phyloP scores from a whole-genome alignment of 345 rosid species.

The Arabidopsis arenosa region DNA sequence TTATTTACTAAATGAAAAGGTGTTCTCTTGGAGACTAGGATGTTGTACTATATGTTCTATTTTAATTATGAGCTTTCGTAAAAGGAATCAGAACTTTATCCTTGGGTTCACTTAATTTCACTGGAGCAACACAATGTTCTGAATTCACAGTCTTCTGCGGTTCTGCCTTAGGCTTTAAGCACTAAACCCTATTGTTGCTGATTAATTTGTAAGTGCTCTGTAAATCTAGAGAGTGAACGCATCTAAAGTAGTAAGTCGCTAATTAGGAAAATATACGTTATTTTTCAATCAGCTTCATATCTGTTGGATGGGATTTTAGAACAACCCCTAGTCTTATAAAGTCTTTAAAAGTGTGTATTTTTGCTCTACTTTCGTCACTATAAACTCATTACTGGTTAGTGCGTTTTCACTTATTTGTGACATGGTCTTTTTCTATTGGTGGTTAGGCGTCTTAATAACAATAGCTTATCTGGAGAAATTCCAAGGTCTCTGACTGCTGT shows the following conservation, averaged over 20 bases:
- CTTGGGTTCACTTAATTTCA: background rate
- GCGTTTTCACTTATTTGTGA: background rate
- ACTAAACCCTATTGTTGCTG: background rate
- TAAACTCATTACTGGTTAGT: conserved; percentile 10
- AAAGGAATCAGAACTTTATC: conserved; percentile 3
- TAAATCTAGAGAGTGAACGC: conserved; percentile 4
- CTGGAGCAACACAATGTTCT: background rate
- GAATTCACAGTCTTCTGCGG: conserved; percentile 8
- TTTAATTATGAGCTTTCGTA: background rate
- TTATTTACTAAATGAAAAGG: conserved; percentile 10
- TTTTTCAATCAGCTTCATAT: conserved; percentile 2
- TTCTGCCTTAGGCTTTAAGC: conserved; percentile 3
- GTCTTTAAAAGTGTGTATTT: conserved; percentile 1
- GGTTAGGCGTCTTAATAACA: conserved; percentile 51
- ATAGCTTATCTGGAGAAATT: conserved; percentile 49
- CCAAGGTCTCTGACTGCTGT: conserved; percentile 50
- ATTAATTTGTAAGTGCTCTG: conserved; percentile 9
- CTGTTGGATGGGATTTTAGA: conserved; percentile 19
- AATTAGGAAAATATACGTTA: background rate
- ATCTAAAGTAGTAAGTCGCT: conserved; percentile 6
- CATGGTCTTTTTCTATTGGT: conserved; percentile 36
- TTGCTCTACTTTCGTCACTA: background rate
- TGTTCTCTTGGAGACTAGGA: background rate
- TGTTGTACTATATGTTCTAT: conserved; percentile 1
- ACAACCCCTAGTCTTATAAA: background rate